A percentile compares a stretch with the other conserved stretches of the same genome.
phyloP scores from a whole-genome alignment of 106 monocot genomes.

The Phalaenopsis equestris region DNA sequence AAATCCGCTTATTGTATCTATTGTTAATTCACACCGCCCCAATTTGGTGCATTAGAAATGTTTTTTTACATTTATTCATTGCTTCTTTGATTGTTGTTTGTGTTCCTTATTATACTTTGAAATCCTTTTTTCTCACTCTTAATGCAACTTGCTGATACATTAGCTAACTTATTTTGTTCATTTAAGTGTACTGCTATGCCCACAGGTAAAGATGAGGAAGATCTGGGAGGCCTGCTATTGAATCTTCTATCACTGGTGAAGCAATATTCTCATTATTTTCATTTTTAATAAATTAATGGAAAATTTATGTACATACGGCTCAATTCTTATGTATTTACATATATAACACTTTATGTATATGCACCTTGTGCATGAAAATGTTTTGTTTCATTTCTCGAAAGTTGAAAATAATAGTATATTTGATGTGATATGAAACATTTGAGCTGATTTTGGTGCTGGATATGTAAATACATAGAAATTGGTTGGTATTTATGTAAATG shows the following conservation, averaged over 20 bases:
- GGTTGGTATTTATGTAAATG: too few relatives aligned
- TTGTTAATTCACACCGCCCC: too few relatives aligned
- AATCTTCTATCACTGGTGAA: conserved; percentile 50
- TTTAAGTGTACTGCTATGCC: conserved; percentile 49
- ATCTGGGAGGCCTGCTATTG: conserved; percentile 33
- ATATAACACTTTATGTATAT: too few relatives aligned
- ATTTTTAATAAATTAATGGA: not conserved
- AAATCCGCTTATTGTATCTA: too few relatives aligned
- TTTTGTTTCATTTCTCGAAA: too few relatives aligned
- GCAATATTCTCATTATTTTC: not conserved
- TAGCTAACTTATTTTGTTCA: conserved; percentile 3
- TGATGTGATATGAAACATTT: too few relatives aligned
- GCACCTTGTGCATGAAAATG: too few relatives aligned
- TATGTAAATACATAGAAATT: too few relatives aligned
- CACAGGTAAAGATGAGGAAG: conserved; percentile 43
- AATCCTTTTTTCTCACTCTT: not conserved
- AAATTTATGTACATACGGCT: too few relatives aligned
- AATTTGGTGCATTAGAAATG: not conserved
- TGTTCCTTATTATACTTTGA: not conserved
- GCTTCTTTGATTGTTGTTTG: not conserved
- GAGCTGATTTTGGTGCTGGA: too few relatives aligned
- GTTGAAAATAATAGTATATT: too few relatives aligned
- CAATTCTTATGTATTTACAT: too few relatives aligned
- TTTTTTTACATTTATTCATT: not conserved
- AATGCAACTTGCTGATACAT: not conserved